These are phyloP conservation scores for Syzygium grande DNA, from an alignment of 345 rosid genomes.

Conservation along the genomic window DNA sequence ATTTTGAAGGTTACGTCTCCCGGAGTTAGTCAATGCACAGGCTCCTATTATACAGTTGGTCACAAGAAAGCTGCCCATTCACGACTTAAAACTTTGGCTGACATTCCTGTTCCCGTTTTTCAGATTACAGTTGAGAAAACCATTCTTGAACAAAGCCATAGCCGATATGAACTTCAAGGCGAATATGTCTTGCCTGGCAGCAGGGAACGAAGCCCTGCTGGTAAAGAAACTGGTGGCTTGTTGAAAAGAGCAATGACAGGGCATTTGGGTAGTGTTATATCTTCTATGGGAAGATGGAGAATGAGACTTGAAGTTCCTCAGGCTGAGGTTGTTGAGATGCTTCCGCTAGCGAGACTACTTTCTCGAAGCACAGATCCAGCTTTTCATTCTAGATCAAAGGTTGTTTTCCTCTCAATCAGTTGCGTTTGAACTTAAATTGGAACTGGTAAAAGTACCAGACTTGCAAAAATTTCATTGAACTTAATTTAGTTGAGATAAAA, in stretches of 20 bases:
- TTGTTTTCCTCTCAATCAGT: conserved; percentile 11
- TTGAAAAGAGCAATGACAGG: conserved; percentile 92
- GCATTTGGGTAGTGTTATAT: conserved; percentile 88
- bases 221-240: conserved; percentile 67
- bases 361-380: conserved; percentile 98
- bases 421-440: background rate
- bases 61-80: background rate
- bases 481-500: background rate
- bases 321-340: conserved; percentile 99
- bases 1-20: background rate
- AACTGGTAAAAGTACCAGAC: background rate
- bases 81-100: background rate
- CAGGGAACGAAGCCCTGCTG: conserved; percentile 70
- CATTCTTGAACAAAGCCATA: conserved; percentile 77
- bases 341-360: conserved; percentile 95
- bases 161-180: conserved; percentile 98
- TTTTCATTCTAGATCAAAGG: conserved; percentile 95
- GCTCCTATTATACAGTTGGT: background rate
- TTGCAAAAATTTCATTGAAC: background rate
- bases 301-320: conserved; percentile 98
- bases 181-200: conserved; percentile 97
- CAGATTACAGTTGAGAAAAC: conserved; percentile 94
- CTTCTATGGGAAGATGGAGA: conserved; percentile 99
- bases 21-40: background rate
- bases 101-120: background rate